A percentile compares a stretch with the other conserved stretches of the same genome.
Conservation (phyloP, 2,329 filamentous ascomycete species). For the Diaporthe sp. region DNA sequence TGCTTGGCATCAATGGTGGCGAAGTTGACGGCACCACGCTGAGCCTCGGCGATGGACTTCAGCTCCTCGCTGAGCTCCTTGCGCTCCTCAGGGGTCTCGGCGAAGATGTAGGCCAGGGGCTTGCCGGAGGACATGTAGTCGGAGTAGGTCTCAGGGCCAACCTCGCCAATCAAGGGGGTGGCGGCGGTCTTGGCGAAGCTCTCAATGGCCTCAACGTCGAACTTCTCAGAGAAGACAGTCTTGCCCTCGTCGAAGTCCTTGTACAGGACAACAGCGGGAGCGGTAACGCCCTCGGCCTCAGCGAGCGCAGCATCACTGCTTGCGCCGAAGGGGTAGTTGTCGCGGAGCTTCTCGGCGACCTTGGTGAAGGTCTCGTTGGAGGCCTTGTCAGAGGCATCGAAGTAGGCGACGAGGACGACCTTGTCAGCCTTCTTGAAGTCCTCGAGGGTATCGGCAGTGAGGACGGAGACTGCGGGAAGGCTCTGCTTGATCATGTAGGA, state of each 20-base stretch:
- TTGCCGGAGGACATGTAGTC: slow-evolving; percentile 94
- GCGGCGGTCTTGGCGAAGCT: slow-evolving; percentile 87
- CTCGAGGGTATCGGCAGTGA: slow-evolving; percentile 86
- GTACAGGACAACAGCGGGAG: slow-evolving; percentile 92
- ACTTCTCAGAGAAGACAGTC: slow-evolving; percentile 83
- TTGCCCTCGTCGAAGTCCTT: slow-evolving; percentile 99
- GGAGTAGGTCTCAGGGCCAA: slow-evolving; percentile 96
- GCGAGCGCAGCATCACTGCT: slow-evolving; percentile 87
- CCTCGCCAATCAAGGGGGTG: slow-evolving; percentile 93
- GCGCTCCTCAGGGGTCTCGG: slow-evolving; percentile 92
- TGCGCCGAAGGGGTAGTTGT: slow-evolving; percentile 93
- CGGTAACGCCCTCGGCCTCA: slow-evolving; percentile 89
- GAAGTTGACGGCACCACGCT: slow-evolving; percentile 96
- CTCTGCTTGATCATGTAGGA: slow-evolving; percentile 99
- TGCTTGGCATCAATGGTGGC: slow-evolving; percentile 95
- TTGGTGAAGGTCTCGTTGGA: slow-evolving; percentile 87
- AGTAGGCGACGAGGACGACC: slow-evolving; percentile 92
- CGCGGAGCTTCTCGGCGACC: slow-evolving; percentile 82
- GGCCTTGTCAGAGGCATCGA: slow-evolving; percentile 83
- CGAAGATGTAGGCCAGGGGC: slow-evolving; percentile 97
- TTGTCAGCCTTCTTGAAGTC: slow-evolving; percentile 99
- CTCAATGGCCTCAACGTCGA: slow-evolving; percentile 84
- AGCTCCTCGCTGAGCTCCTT: slow-evolving; percentile 81
- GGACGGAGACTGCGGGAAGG: slow-evolving; percentile 88
- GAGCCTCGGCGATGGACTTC: slow-evolving; percentile 89